phyloP scores from a whole-genome alignment of 768 basidiomycete genomes.

The Daedalea quercina region DNA sequence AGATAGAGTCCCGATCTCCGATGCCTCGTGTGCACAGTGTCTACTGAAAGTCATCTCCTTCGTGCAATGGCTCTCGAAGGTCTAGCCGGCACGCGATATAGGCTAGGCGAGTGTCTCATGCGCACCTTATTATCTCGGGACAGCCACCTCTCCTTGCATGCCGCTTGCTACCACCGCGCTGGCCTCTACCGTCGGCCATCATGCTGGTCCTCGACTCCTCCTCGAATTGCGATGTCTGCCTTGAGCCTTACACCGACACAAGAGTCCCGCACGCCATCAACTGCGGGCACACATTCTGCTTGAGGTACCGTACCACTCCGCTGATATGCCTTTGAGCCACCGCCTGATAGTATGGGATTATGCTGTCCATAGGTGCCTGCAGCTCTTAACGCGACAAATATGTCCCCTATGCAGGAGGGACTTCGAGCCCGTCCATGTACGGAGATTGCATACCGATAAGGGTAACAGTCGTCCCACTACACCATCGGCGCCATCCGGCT shows the following conservation, averaged over 20 bases:
- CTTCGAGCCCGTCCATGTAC: slow-evolving; percentile 39
- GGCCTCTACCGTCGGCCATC: slow-evolving; percentile 23
- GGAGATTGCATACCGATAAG: slow-evolving; percentile 56
- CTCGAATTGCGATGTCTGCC: slow-evolving; percentile 73
- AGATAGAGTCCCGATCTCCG: slow-evolving; percentile 21
- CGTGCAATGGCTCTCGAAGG: slow-evolving; percentile 14
- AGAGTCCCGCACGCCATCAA: slow-evolving; percentile 58
- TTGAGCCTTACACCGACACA: slow-evolving; percentile 49
- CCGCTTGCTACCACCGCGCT: slow-evolving; percentile 16
- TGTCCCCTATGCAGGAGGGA: slow-evolving; percentile 62
- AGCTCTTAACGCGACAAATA: slow-evolving; percentile 36
- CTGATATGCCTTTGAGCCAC: slow-evolving; percentile 3
- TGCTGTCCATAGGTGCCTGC: slow-evolving; percentile 41
- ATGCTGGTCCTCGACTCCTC: slow-evolving; percentile 64
- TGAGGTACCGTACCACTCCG: slow-evolving; percentile 14
- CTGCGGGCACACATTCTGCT: slow-evolving; percentile 68
- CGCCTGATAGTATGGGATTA: background rate
- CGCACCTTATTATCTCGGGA: slow-evolving; percentile 17
- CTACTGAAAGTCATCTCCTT: slow-evolving; percentile 13
- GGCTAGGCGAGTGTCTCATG: slow-evolving; percentile 21
- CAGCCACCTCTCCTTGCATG: slow-evolving; percentile 1
- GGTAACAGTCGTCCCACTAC: slow-evolving; percentile 25
- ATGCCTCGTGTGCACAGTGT: slow-evolving; percentile 15
- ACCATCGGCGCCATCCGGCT: slow-evolving; percentile 2
- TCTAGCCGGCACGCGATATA: slow-evolving; percentile 23